phyloP scores from a whole-genome alignment of 345 rosid genomes.

The Zanthoxylum bungeanum region DNA sequence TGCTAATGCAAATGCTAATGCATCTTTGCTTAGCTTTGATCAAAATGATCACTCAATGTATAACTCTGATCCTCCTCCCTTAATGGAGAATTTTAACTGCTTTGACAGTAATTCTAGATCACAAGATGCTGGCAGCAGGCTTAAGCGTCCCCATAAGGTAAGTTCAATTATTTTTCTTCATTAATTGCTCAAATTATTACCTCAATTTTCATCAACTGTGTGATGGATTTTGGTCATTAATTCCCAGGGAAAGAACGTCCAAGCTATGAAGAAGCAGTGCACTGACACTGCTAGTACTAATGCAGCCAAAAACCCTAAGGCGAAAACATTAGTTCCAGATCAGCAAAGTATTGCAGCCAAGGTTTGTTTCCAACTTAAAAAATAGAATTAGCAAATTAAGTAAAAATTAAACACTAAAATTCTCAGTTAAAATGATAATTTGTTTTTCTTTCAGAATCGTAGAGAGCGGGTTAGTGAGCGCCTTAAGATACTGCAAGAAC shows the following conservation, averaged over 20 bases:
- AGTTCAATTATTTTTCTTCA: background rate
- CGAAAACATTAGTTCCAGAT: constrained; percentile 53
- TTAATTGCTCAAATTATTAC: background rate
- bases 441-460: constrained; percentile 49
- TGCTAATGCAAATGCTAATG: constrained; percentile 15
- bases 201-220: background rate
- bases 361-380: constrained; percentile 40
- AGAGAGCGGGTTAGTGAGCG: constrained; percentile 88
- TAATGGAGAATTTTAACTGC: constrained; percentile 35
- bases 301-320: constrained; percentile 29
- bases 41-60: constrained; percentile 26
- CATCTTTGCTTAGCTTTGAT: constrained; percentile 71
- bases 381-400: background rate
- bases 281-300: constrained; percentile 7
- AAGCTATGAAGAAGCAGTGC: constrained; percentile 58
- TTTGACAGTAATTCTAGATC: no score
- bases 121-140: constrained; percentile 33
- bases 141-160: constrained; percentile 60
- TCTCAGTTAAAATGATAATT: constrained; percentile 9
- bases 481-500: constrained; percentile 75
- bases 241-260: constrained; percentile 45
- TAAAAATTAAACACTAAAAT: constrained; percentile 12
- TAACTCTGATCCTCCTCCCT: constrained; percentile 16
- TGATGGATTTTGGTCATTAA: background rate
- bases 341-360: constrained; percentile 93